Base-by-base conservation (phyloP, 2,329 filamentous ascomycete genomes). In the Botrytis byssoidea region DNA sequence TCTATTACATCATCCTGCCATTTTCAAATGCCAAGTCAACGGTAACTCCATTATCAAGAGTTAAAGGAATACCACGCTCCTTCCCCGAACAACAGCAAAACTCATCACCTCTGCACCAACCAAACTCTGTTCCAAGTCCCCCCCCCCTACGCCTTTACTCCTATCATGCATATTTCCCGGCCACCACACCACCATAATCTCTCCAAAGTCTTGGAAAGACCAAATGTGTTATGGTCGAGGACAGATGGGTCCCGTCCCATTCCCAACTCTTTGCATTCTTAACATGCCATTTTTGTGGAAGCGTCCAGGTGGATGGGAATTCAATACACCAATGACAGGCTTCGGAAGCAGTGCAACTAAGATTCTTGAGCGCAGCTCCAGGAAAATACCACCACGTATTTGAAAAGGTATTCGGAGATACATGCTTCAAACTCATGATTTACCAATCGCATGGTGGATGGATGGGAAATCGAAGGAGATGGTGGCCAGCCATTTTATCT, bases 211-310 rank as follows among this genome's bases (percentile, higher is more conserved):
- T 4, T 35, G 63, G 42, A 16, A 29, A 42, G 37, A 18, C 29
- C 42, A 48, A 35, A 48, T 16, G 18, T 7, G 14, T 64, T 60
- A 20, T 74, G 61, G 65, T 77, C 75, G 55, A 76, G 76, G 0
- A 76, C 37, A 6, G 78, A 79, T 16, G 63, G 76, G 4, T 29
- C n/a, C 48, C 71, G 59, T 25, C 72, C 72, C 4, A 71, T 74
- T 7, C 72, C 70, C 32, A 77, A 74, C 9, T 73, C 69, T 48
- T 67, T 14, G 74, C 44, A 78, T 40, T n/a, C 60, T 70, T 29
- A 64, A 51, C 48, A n/a, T 75, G 35, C 59, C 76, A 9, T 72
- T 76, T 51, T 51, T 6, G 25, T 51, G 14, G 25, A 51, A 2
- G 22, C 48, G 10, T n/a, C 25, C 48, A 51, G 48, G 10, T 7